Base-by-base conservation (phyloP, 2,329 filamentous ascomycete genomes). In the Clarireedia paspali region DNA sequence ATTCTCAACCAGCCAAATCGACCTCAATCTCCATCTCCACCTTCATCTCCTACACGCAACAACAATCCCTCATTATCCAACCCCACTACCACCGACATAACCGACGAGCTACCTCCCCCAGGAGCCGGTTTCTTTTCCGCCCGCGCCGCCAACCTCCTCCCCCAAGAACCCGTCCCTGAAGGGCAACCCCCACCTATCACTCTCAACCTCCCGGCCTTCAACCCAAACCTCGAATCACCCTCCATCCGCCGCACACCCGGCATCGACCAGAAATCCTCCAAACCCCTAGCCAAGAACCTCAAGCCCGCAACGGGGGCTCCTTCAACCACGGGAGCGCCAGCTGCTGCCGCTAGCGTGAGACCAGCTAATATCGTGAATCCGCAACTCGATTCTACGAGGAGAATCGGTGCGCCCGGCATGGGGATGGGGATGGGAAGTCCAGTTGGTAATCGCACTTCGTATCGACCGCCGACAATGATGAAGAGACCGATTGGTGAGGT, bases 221-320 rank as follows among this genome's bases (percentile, higher is more conserved):
- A 91, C 63, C 87, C 87, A 2, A 84, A 84, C 57, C 78, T 83
- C 5, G 87, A 91, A 65, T 89, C 85, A 59, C 91, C 91, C 0
- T 94, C 91, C 0, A 91, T 96, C 67, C 83, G 89, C 59, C 91
- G 92, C 68, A 96, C 92, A 0, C 87, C 88, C 0, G 91, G 91
- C 2, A 80, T 96, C 40, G 90, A 96, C 66, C 89, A 95, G 67
- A 83, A 74, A 23, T 85, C 58, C 26, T 91, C 88, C 4, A 85
- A 86, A 52, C 89, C 91, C 0, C 73, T 96, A 2, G 79, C 78
- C 4, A 80, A 78, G 59, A 77, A 75, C 47, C 73, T 77, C 0
- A 75, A 80, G 60, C 80, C 84, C 57, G 73, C 82, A 0, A 68
- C 76, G 50, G 57, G 65, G 56, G 60, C 68, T 63, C 34, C 68